Evolutionary conservation across 371 early-diverging fungal genomes (phyloP), one percentile per base, ranked within the genome.

Genomic region (Mortierella sp.): DNA sequence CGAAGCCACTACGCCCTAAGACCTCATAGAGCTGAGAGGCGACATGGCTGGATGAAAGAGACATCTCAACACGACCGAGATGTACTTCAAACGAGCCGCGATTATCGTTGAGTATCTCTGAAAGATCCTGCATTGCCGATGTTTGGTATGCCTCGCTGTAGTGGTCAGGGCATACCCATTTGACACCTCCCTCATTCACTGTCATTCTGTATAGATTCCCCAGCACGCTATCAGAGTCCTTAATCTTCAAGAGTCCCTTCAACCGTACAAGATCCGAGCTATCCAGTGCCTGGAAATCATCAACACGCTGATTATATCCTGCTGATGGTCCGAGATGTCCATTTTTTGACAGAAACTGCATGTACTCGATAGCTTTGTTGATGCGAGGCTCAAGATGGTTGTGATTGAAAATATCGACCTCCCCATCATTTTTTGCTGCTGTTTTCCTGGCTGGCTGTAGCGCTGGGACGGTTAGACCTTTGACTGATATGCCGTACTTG

Each of bases 101-200:
- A 23, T 12, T 31, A 23, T 34, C 40, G 59, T 19, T 40, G 35
- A 59, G 34, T 1, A 59, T 7, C 13, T 73, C 68, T 3, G n/a
- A 34, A 19, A 63, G 49, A n/a, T 63, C 51, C 35, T 63, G 29
- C 15, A 34, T 63, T 10, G 34, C 42, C n/a, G 4, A 29, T 2
- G 6, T n/a, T 5, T n/a, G 9, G 40, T 62, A 56, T 22, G 54
- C 28, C 2, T 64, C 65, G 22, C 55, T 64, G 26, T 67, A 74
- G 47, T 74, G 74, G 13, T 74, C 74, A 7, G 29, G n/a, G 37
- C 74, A 74, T 4, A 74, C 74, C 74, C 74, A 74, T 31, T 66
- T 67, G 26, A 74, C 61, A 22, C 54, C 40, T 15, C 64, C 63
- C 1, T 73, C 61, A 2, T 10, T 26, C 4, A 53, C 47, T 29